These are phyloP conservation scores for Penicillium rolfsii DNA, from an alignment of 2,329 filamentous ascomycete genomes.

Conservation along the genomic window DNA sequence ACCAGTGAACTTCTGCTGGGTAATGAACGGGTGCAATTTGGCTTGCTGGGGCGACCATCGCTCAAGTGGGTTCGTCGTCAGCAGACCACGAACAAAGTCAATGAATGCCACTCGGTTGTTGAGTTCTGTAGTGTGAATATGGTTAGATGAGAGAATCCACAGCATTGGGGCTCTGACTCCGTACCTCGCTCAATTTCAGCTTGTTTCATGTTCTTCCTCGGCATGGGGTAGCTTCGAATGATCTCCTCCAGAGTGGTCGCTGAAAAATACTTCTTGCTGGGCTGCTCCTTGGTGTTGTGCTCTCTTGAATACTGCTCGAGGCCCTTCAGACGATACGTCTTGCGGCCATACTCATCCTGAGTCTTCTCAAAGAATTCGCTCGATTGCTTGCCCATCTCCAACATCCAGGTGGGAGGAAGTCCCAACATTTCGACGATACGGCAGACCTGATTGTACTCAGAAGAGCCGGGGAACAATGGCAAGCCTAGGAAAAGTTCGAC, in stretches of 20 bases:
- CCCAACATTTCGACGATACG: conserved; percentile 98
- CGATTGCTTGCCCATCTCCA: conserved; percentile 97
- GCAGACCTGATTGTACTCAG: conserved; percentile 97
- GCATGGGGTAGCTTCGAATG: conserved; percentile 97
- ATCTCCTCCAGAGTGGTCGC: conserved; percentile 93
- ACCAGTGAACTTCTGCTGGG: conserved; percentile 94
- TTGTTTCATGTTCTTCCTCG: conserved; percentile 98
- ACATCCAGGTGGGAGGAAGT: conserved; percentile 96
- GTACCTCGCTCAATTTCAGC: conserved; percentile 93
- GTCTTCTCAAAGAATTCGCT: conserved; percentile 96
- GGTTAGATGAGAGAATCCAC: conserved; percentile 20
- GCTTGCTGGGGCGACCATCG: conserved; percentile 98
- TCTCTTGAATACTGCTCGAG: conserved; percentile 98
- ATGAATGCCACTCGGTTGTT: conserved; percentile 97
- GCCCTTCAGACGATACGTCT: conserved; percentile 88
- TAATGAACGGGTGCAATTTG: conserved; percentile 97
- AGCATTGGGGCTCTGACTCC: not conserved
- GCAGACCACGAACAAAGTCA: conserved; percentile 89
- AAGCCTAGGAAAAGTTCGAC: conserved; percentile 95
- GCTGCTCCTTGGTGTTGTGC: conserved; percentile 95
- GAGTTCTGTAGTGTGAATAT: conserved; percentile 71
- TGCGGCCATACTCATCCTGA: conserved; percentile 87
- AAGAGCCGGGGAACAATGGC: conserved; percentile 93
- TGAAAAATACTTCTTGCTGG: conserved; percentile 99
- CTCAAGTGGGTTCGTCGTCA: conserved; percentile 94